A percentile compares a stretch with the other conserved stretches of the same genome.
These are phyloP conservation scores for Beta corolliflora DNA, from an alignment of 179 eudicot species.

Conservation along the genomic window DNA sequence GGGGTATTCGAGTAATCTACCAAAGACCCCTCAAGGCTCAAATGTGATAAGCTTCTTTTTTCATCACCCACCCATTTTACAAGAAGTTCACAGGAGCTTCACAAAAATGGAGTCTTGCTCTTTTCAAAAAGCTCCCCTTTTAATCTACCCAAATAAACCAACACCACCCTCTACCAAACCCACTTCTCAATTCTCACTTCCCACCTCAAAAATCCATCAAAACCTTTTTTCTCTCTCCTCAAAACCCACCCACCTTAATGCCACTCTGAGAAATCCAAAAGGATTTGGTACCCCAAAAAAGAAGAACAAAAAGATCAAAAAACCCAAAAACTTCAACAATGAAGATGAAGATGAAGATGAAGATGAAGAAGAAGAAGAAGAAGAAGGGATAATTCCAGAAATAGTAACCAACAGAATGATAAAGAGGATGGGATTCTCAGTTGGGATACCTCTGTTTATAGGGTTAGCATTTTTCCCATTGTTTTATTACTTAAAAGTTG, in stretches of 20 bases:
- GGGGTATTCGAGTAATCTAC: not conserved
- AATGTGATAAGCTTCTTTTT: not conserved
- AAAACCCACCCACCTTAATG: constrained; percentile 31
- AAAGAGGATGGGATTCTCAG: constrained; percentile 78
- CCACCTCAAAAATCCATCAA: constrained; percentile 11
- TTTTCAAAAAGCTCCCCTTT: constrained; percentile 25
- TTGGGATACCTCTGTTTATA: constrained; percentile 73
- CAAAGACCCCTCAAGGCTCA: not conserved
- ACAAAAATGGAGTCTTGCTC: constrained; percentile 33
- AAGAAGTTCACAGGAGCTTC: not conserved
- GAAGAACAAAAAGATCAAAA: constrained; percentile 42
- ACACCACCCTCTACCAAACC: constrained; percentile 13
- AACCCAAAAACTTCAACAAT: constrained; percentile 30
- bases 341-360: constrained; percentile 30
- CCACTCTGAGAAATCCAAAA: constrained; percentile 65
- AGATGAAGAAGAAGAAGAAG: constrained; percentile 26
- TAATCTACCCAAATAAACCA: constrained; percentile 20
- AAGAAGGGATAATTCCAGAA: constrained; percentile 77
- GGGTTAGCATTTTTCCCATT: constrained; percentile 88
- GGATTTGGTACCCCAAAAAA: constrained; percentile 75
- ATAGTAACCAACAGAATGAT: constrained; percentile 95
- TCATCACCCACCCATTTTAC: not conserved
- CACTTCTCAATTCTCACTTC: constrained; percentile 7
- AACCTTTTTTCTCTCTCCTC: constrained; percentile 4
- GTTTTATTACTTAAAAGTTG: constrained; percentile 85